Base-by-base conservation (phyloP, 2,329 filamentous ascomycete genomes). In the Penicillium sp. region DNA sequence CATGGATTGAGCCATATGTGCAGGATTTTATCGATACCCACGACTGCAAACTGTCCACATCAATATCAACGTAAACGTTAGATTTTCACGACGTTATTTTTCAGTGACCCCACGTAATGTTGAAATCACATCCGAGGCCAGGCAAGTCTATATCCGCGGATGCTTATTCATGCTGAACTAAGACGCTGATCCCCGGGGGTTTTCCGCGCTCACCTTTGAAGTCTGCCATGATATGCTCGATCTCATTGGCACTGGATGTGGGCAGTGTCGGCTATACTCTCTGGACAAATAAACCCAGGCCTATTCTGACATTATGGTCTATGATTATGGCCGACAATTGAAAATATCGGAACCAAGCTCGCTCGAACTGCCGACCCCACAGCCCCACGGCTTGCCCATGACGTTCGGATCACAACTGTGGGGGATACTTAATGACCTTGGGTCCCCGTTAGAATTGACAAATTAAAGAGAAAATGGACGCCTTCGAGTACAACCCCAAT, bases 401-500 rank as follows among this genome's bases (percentile, higher is more conserved):
- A 51, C 51, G 47, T 52, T 56, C 50, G 24, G 24, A 42, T 54
- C 42, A 41, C 34, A 51, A 53, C 21, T 52, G 58, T 47, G 53
- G 49, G 55, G 54, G 51, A 46, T 18, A 50, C 49, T 44, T 58
- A 61, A 63, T 59, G 50, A 54, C 42, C 48, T 48, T 48, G 51
- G 47, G 28, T 51, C 24, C 26, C 24, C 42, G 21, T 36, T 10
- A n/a, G 18, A n/a, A 21, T 33, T 28, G 26, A 4, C 42, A 1
- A 31, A 36, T 5, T 42, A 21, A 9, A 43, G 8, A 31, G 54
- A 67, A 47, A 34, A 81, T 82, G 79, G 74, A 80, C n/a, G 62
- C 72, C 12, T 84, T 84, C 65, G 79, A 79, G 61, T 84, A 84
- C 68, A 81, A 76, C 52, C 65, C 76, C 42, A 81, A 79, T 59